Evolutionary conservation across 306 rosid species (phyloP).

Genomic region (Canavalia gladiata): DNA sequence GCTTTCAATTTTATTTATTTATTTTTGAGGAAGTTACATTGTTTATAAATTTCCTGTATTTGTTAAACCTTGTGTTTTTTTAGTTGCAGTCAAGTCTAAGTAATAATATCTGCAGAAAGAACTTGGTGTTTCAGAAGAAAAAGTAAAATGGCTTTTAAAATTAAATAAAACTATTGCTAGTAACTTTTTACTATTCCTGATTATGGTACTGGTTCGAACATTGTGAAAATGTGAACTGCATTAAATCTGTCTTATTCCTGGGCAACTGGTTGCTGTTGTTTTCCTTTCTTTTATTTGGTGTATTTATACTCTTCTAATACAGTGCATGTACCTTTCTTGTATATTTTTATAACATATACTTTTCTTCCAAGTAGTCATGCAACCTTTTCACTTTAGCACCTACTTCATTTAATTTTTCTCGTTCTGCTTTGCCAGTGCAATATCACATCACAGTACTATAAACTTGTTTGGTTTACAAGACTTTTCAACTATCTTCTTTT

Average conservation of each 20-base stretch:
- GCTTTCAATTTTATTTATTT: not conserved
- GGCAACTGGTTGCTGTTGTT: not conserved
- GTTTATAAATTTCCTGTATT: conserved; percentile 18
- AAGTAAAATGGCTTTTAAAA: conserved; percentile 12
- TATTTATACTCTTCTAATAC: conserved; percentile 13
- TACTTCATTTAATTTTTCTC: conserved; percentile 18
- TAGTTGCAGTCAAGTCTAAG: not conserved
- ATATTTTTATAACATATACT: not conserved
- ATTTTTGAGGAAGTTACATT: conserved; percentile 9
- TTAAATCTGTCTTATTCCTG: not conserved
- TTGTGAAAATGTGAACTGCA: conserved; percentile 6
- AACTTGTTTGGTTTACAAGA: conserved; percentile 19
- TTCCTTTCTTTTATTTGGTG: not conserved
- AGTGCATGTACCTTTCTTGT: not conserved
- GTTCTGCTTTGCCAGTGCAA: conserved; percentile 12
- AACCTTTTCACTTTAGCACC: conserved; percentile 34
- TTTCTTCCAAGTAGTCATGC: not conserved
- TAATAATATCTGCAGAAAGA: conserved; percentile 5
- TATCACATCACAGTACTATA: not conserved
- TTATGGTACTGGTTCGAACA: not conserved
- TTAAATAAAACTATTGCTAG: not conserved
- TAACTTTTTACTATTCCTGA: not conserved
- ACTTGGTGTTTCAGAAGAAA: conserved; percentile 4
- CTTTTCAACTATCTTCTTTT: conserved; percentile 30
- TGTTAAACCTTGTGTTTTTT: not conserved